Conservation (phyloP, 176 grass and related monocot species). For the Avena atlantica region DNA sequence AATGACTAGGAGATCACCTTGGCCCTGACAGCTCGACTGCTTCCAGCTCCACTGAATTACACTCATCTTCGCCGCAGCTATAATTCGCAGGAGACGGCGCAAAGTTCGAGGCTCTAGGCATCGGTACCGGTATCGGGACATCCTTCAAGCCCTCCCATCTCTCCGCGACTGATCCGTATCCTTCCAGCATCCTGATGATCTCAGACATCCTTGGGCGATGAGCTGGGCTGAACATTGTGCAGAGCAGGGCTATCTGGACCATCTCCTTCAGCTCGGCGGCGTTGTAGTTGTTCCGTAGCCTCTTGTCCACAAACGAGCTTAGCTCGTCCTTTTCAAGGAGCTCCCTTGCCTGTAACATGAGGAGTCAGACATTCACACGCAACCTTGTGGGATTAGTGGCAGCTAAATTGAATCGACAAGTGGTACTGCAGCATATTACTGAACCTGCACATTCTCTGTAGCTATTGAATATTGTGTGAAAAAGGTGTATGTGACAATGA, state of each 20-base stretch:
- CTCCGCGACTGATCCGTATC: conserved; percentile 51
- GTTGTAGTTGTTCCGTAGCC: conserved; percentile 53
- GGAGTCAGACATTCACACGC: background rate
- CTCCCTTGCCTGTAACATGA: no score
- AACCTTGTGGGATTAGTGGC: background rate
- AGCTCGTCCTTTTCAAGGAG: conserved; percentile 27
- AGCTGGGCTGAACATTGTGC: conserved; percentile 60
- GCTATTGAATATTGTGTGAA: background rate
- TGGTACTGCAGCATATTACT: background rate
- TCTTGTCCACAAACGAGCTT: conserved; percentile 59
- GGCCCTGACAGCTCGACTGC: conserved; percentile 81
- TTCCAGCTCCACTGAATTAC: conserved; percentile 55
- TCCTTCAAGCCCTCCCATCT: conserved; percentile 75
- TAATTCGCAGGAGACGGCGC: conserved; percentile 18
- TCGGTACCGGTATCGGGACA: background rate
- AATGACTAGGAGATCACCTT: conserved; percentile 49
- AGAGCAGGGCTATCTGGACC: conserved; percentile 81
- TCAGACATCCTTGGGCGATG: conserved; percentile 79
- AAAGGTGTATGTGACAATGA: background rate
- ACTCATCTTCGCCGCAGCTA: conserved; percentile 16
- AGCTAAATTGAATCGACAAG: background rate
- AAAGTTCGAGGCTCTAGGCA: conserved; percentile 22
- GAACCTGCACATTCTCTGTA: background rate
- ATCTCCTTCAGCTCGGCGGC: conserved; percentile 62
- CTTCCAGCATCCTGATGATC: conserved; percentile 75